Percentiles rank a stretch among this genome's conserved stretches.
Evolutionary conservation across 805 yeast species (phyloP).

Genomic region (Suhomyces emberorum): DNA sequence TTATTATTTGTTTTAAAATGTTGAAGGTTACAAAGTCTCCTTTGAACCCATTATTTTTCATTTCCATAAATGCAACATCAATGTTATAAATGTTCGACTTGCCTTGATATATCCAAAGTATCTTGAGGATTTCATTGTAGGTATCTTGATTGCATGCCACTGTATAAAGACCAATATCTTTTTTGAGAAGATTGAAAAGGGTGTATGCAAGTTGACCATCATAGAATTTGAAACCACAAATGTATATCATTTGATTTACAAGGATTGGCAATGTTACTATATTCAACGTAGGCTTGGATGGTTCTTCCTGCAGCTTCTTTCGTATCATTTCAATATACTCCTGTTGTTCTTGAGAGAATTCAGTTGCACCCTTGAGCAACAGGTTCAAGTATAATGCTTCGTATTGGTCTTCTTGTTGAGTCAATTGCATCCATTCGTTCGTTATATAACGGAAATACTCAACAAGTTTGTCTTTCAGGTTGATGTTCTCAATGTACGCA

Average conservation of each 20-base stretch:
- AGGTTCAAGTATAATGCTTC: constrained; percentile 13
- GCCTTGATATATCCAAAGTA: constrained; percentile 38
- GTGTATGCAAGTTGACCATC: constrained; percentile 37
- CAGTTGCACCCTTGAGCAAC: constrained; percentile 10
- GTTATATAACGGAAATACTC: constrained; percentile 16
- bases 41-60: constrained; percentile 39
- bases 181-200: constrained; percentile 33
- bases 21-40: constrained; percentile 37
- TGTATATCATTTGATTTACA: constrained; percentile 29
- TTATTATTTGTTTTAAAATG: constrained; percentile 31
- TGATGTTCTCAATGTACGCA: constrained; percentile 16
- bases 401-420: constrained; percentile 5
- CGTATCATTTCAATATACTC: constrained; percentile 16
- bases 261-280: constrained; percentile 34
- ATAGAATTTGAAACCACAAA: constrained; percentile 20
- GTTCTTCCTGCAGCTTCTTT: constrained; percentile 12
- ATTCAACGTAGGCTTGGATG: constrained; percentile 27
- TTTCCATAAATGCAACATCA: constrained; percentile 34
- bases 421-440: constrained; percentile 10
- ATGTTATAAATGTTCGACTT: constrained; percentile 32
- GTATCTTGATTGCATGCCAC: constrained; percentile 39
- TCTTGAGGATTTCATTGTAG: constrained; percentile 36
- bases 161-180: constrained; percentile 31
- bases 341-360: constrained; percentile 16
- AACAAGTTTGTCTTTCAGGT: constrained; percentile 12